These are phyloP conservation scores for Saccharum spontaneum DNA, from an alignment of 176 grass and related monocot genomes.

Conservation along the genomic window DNA sequence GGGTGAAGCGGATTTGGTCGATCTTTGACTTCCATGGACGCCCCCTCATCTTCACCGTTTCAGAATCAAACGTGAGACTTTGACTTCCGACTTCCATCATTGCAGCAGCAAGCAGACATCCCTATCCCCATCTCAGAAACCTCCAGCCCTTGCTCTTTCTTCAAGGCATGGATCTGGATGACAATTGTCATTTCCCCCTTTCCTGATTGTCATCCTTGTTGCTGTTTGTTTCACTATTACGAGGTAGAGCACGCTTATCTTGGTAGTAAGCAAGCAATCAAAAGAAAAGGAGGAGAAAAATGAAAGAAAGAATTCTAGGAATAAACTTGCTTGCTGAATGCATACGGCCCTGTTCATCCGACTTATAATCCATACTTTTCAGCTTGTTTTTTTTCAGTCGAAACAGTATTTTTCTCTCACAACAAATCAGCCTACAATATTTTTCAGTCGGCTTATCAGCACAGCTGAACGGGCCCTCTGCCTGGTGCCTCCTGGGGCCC, in stretches of 20 bases:
- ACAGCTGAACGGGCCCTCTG: too few relatives aligned
- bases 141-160: conserved; percentile 37
- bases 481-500: neutral
- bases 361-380: too few relatives aligned
- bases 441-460: too few relatives aligned
- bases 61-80: conserved; percentile 6
- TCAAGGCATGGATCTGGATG: conserved; percentile 11
- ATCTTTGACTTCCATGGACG: conserved; percentile 22
- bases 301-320: neutral
- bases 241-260: conserved; percentile 1
- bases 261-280: neutral
- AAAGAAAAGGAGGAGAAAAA: neutral
- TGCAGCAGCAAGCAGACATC: neutral
- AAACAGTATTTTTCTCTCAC: too few relatives aligned
- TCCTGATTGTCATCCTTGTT: neutral
- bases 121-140: neutral
- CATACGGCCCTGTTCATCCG: too few relatives aligned
- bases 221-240: neutral
- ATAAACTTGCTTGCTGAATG: too few relatives aligned
- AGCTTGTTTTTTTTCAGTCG: too few relatives aligned
- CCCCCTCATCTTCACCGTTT: neutral
- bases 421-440: too few relatives aligned
- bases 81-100: neutral
- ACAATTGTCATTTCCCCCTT: neutral
- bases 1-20: conserved; percentile 31